A percentile compares a stretch with the other conserved stretches of the same genome.
phyloP scores from a whole-genome alignment of 2,329 filamentous ascomycete species.

The Aspergillus fumigatus region DNA sequence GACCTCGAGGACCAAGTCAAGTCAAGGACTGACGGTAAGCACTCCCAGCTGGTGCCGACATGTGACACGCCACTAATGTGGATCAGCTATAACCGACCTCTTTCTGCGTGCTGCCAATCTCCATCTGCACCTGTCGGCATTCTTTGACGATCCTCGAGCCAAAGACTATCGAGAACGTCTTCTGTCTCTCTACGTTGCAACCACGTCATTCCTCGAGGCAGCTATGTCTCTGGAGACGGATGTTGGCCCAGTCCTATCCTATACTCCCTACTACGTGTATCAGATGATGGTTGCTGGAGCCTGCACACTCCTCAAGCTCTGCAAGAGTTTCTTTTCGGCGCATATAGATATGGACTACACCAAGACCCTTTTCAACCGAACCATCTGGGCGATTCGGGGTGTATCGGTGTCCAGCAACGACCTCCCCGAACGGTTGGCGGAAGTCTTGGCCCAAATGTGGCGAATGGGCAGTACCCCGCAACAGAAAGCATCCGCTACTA shows the following conservation, averaged over 20 bases:
- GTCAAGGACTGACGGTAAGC: slow-evolving; percentile 36
- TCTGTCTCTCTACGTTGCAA: slow-evolving; percentile 42
- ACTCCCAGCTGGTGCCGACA: background rate
- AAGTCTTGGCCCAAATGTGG: slow-evolving; percentile 64
- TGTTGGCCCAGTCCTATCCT: slow-evolving; percentile 46
- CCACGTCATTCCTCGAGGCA: slow-evolving; percentile 44
- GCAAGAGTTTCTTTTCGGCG: slow-evolving; percentile 60
- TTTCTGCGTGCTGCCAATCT: slow-evolving; percentile 45
- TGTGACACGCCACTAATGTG: slow-evolving; percentile 4
- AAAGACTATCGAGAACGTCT: slow-evolving; percentile 45
- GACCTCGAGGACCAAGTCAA: slow-evolving; percentile 50
- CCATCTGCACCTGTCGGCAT: slow-evolving; percentile 46
- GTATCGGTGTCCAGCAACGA: slow-evolving; percentile 61
- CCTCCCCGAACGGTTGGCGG: slow-evolving; percentile 58
- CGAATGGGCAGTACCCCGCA: slow-evolving; percentile 41
- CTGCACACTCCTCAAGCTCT: slow-evolving; percentile 60
- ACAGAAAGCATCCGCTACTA: slow-evolving; percentile 23
- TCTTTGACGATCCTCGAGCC: slow-evolving; percentile 46
- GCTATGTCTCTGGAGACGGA: slow-evolving; percentile 42
- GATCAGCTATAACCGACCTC: slow-evolving; percentile 41
- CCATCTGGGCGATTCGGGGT: slow-evolving; percentile 55
- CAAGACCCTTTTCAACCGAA: slow-evolving; percentile 54
- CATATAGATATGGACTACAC: slow-evolving; percentile 54
- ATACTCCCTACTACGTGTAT: slow-evolving; percentile 59
- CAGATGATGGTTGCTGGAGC: slow-evolving; percentile 64